These are phyloP conservation scores for Phytophthora rubi DNA, from an alignment of 352 stramenopile genomes.

Conservation along the genomic window DNA sequence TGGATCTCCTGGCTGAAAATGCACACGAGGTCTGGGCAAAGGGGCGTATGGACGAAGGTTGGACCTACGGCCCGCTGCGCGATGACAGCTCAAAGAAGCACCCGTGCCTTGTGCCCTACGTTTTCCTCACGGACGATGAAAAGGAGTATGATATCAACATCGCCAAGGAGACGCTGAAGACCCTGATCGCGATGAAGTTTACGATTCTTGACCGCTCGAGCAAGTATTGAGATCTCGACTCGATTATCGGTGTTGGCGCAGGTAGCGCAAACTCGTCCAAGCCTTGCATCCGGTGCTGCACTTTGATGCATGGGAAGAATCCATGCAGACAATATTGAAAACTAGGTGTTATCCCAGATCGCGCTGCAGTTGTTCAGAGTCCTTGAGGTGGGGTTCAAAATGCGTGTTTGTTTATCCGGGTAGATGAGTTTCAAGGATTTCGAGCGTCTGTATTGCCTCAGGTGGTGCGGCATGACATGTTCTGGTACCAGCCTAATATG, in stretches of 20 bases:
- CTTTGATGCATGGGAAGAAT: slow-evolving; percentile 3
- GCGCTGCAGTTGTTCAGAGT: slow-evolving; percentile 3
- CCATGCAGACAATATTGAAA: slow-evolving; percentile 26
- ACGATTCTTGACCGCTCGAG: slow-evolving; percentile 75
- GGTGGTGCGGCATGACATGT: neutral
- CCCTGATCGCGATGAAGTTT: slow-evolving; percentile 87
- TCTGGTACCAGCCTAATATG: slow-evolving; percentile 11
- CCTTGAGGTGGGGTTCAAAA: neutral
- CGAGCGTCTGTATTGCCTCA: neutral
- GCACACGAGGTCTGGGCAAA: slow-evolving; percentile 90
- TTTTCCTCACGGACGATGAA: slow-evolving; percentile 90
- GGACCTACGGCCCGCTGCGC: slow-evolving; percentile 83
- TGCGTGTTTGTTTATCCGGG: neutral
- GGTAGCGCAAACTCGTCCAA: slow-evolving; percentile 1
- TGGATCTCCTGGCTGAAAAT: slow-evolving; percentile 86
- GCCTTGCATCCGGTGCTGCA: slow-evolving; percentile 10
- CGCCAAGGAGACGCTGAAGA: slow-evolving; percentile 89
- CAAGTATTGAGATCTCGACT: slow-evolving; percentile 45
- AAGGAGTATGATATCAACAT: slow-evolving; percentile 92
- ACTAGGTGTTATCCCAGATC: slow-evolving; percentile 14
- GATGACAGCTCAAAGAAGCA: slow-evolving; percentile 85
- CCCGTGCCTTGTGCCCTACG: slow-evolving; percentile 85
- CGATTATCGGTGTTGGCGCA: slow-evolving; percentile 16
- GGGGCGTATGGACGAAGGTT: slow-evolving; percentile 87
- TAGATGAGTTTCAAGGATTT: slow-evolving; percentile 3